Percentiles rank a stretch among this genome's conserved stretches.
phyloP scores from a whole-genome alignment of 352 stramenopile genomes.

The Globisporangium middletonii region DNA sequence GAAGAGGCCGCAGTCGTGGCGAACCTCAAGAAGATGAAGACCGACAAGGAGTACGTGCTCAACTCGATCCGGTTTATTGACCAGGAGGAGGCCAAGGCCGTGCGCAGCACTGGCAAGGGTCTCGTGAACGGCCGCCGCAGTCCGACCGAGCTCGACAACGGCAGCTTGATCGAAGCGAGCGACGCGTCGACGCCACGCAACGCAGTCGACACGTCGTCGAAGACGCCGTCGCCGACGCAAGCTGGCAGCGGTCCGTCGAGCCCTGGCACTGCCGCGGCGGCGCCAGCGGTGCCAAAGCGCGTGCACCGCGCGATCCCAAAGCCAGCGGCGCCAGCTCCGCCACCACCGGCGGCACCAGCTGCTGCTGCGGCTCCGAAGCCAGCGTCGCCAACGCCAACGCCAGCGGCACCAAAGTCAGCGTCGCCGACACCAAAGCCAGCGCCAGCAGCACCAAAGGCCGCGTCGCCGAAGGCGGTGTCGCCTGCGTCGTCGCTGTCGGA shows the following conservation, averaged over 20 bases:
- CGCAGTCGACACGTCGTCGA: neutral
- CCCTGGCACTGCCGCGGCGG: neutral
- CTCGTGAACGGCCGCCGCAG: slow-evolving; percentile 14
- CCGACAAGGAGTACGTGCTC: slow-evolving; percentile 85
- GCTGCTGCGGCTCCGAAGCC: neutral
- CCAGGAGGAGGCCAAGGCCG: slow-evolving; percentile 85
- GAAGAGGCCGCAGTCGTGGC: slow-evolving; percentile 65
- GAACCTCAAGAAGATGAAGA: slow-evolving; percentile 83
- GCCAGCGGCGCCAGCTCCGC: slow-evolving; percentile 11
- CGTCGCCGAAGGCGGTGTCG: neutral
- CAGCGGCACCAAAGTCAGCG: slow-evolving; percentile 1
- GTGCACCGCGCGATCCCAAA: slow-evolving; percentile 18
- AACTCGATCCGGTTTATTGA: slow-evolving; percentile 89
- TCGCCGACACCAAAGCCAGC: neutral
- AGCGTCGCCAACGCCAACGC: neutral
- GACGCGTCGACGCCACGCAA: slow-evolving; percentile 15
- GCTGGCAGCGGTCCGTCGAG: neutral
- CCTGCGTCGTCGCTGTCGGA: slow-evolving; percentile 6
- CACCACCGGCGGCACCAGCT: slow-evolving; percentile 7
- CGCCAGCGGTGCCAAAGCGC: slow-evolving; percentile 11
- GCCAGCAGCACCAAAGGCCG: slow-evolving; percentile 17
- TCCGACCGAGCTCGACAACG: slow-evolving; percentile 22
- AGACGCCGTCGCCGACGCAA: slow-evolving; percentile 27
- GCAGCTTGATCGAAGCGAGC: slow-evolving; percentile 35
- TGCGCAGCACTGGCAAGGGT: slow-evolving; percentile 73